Conservation (phyloP, 2,329 filamentous ascomycete species). For the Fusarium globosum region DNA sequence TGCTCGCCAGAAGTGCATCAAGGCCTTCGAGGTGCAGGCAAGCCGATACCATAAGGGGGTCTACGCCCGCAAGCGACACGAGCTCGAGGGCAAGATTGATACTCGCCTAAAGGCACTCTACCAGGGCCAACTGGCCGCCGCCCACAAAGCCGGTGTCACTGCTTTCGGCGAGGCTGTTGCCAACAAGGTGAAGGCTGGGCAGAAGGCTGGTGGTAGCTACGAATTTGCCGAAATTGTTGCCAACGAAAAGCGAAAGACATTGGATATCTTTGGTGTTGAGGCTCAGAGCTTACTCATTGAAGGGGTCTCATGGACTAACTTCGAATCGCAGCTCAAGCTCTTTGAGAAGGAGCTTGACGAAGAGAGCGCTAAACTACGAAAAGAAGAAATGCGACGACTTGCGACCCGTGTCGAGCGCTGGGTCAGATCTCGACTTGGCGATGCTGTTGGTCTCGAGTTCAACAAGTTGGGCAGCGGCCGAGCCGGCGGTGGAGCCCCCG, state of each 20-base stretch:
- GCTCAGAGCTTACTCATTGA: constrained; percentile 80
- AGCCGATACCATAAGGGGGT: constrained; percentile 97
- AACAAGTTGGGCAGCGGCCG: constrained; percentile 93
- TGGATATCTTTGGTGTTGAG: constrained; percentile 80
- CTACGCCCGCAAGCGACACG: constrained; percentile 84
- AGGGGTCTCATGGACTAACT: constrained; percentile 88
- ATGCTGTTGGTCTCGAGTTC: constrained; percentile 92
- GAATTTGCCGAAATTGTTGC: constrained; percentile 96
- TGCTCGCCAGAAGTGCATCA: constrained; percentile 78
- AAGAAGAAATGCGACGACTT: constrained; percentile 95
- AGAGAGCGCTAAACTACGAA: constrained; percentile 83
- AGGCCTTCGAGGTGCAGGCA: constrained; percentile 89
- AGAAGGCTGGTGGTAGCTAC: constrained; percentile 90
- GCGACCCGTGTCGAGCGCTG: constrained; percentile 92
- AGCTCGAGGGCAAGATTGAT: constrained; percentile 89
- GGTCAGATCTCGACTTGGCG: constrained; percentile 87
- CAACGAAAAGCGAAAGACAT: constrained; percentile 79
- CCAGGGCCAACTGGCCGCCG: constrained; percentile 85
- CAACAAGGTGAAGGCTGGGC: constrained; percentile 87
- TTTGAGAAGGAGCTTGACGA: constrained; percentile 94
- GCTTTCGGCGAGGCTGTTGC: constrained; percentile 90
- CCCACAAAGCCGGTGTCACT: constrained; percentile 87
- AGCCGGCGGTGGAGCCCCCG: constrained; percentile 83
- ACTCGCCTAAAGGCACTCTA: constrained; percentile 88
- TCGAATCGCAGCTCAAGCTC: constrained; percentile 79